Conservation (phyloP, 345 rosid species). For the Boechera retrofracta region DNA sequence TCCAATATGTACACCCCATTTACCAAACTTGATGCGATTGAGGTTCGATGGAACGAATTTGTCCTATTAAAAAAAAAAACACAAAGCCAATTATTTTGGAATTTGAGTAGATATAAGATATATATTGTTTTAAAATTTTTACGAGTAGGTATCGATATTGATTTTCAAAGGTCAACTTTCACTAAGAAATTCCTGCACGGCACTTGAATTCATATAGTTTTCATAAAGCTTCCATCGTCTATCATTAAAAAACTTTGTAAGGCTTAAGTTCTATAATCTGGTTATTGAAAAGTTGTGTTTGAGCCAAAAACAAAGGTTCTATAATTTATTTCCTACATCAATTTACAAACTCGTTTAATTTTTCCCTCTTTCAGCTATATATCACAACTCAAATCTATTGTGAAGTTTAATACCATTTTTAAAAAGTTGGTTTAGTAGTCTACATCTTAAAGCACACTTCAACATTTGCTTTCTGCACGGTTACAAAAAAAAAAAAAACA, state of each 20-base stretch:
- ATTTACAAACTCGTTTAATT: too few species aligned
- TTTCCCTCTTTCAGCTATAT: too few species aligned
- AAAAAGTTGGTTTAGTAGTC: too few species aligned
- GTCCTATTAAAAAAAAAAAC: constrained; percentile 44
- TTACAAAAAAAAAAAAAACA: too few species aligned
- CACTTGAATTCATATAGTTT: not conserved
- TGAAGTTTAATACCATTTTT: too few species aligned
- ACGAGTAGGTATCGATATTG: not conserved
- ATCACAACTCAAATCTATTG: too few species aligned
- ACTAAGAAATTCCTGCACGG: not conserved
- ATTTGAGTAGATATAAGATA: not conserved
- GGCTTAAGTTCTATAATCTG: too few species aligned
- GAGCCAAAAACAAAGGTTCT: too few species aligned
- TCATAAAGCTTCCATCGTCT: not conserved
- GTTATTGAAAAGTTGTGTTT: too few species aligned
- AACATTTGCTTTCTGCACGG: too few species aligned
- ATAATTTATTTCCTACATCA: too few species aligned
- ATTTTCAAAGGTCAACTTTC: not conserved
- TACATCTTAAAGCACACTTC: too few species aligned
- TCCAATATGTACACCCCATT: constrained; percentile 55
- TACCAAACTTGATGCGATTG: constrained; percentile 58
- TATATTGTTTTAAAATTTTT: not conserved
- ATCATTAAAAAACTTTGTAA: not conserved
- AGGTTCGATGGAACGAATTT: constrained; percentile 46
- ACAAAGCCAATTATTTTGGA: not conserved